Evolutionary conservation across 441 rosid species (phyloP).

Genomic region (Gossypium laxum): DNA sequence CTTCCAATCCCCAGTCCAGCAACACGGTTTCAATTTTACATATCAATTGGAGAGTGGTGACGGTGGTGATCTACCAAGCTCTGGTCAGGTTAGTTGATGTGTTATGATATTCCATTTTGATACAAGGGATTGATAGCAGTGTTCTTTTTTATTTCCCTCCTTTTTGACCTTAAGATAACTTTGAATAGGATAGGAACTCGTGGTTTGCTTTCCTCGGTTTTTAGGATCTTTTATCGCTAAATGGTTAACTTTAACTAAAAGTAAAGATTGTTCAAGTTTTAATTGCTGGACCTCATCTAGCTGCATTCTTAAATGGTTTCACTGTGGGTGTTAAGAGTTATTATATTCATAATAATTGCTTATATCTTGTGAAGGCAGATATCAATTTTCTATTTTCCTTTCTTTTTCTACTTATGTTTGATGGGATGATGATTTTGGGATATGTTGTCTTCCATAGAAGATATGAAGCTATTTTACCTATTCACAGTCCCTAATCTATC

Average conservation of each 20-base stretch:
- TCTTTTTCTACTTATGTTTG: not conserved
- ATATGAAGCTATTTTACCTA: not conserved
- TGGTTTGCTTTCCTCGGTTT: not conserved
- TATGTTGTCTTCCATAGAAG: not conserved
- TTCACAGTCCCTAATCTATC: not conserved
- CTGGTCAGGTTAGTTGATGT: slow-evolving; percentile 35
- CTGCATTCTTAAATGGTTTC: not conserved
- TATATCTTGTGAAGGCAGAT: not conserved
- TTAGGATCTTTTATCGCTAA: not conserved
- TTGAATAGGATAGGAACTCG: not conserved
- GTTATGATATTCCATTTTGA: not conserved
- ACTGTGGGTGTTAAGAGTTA: not conserved
- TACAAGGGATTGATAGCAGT: not conserved
- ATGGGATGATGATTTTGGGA: not conserved
- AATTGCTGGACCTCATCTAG: not conserved
- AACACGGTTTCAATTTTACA: slow-evolving; percentile 63
- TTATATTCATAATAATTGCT: not conserved
- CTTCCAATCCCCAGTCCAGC: slow-evolving; percentile 59
- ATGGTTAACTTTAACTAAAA: not conserved
- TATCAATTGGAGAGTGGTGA: slow-evolving; percentile 55
- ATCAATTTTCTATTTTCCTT: not conserved
- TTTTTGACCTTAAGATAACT: not conserved
- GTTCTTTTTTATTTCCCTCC: not conserved
- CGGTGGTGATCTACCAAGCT: slow-evolving; percentile 45
- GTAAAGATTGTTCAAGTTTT: not conserved